These are phyloP conservation scores for Aquilaria yunnanensis DNA, from an alignment of 345 rosid genomes.

Conservation along the genomic window DNA sequence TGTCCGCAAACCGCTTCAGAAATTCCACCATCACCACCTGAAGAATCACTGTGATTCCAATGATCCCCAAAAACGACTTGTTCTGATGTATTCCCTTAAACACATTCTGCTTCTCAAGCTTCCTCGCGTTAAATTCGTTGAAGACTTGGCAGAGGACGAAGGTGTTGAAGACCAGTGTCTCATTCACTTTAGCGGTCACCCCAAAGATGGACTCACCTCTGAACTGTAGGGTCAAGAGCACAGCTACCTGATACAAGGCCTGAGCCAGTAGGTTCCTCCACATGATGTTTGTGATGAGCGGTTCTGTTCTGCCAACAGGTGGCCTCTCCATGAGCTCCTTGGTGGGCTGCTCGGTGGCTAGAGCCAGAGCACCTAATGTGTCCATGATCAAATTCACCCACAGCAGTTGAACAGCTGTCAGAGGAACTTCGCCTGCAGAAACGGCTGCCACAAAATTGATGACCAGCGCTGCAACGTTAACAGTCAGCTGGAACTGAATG, in stretches of 20 bases:
- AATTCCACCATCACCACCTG: slow-evolving; percentile 76
- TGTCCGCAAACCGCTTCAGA: slow-evolving; percentile 60
- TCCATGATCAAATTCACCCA: slow-evolving; percentile 86
- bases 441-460: slow-evolving; percentile 72
- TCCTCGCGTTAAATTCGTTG: slow-evolving; percentile 77
- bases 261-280: slow-evolving; percentile 76
- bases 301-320: slow-evolving; percentile 55
- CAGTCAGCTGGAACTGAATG: slow-evolving; percentile 75
- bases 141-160: slow-evolving; percentile 75
- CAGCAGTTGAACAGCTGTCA: slow-evolving; percentile 60
- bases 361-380: slow-evolving; percentile 69
- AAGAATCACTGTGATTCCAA: slow-evolving; percentile 41
- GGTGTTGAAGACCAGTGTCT: slow-evolving; percentile 62
- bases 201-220: slow-evolving; percentile 51
- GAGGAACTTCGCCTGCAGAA: slow-evolving; percentile 62
- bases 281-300: slow-evolving; percentile 64
- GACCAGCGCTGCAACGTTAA: slow-evolving; percentile 56
- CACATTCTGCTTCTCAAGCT: slow-evolving; percentile 69
- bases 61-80: slow-evolving; percentile 54
- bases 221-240: slow-evolving; percentile 63
- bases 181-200: slow-evolving; percentile 42
- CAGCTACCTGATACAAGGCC: slow-evolving; percentile 51
- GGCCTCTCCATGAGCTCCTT: slow-evolving; percentile 53
- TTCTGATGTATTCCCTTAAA: slow-evolving; percentile 60
- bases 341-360: slow-evolving; percentile 64